Base-by-base conservation (phyloP, 805 yeast genomes). In the Crinitomyces ghanaensis region DNA sequence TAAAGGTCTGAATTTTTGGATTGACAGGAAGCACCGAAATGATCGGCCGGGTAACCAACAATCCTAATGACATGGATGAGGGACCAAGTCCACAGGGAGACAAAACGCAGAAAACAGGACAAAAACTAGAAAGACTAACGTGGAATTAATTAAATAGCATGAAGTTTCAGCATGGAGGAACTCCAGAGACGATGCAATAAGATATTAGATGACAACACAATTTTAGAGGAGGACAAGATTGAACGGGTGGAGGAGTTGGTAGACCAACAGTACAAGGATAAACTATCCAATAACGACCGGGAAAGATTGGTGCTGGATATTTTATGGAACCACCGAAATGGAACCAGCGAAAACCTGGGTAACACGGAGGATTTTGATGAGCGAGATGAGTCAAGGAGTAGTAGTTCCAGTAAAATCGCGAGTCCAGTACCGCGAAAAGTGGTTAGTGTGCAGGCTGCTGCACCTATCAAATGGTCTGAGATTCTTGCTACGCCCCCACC, bases 291-390 rank as follows among this genome's bases (percentile, higher is more conserved):
- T 2, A 43, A 44, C 12, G 57, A 54, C 16, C 34, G 45, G 4
- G 67, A 63, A 35, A 45, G 59, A 33, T 41, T 57, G 12, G 60
- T 60, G 11, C 47, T 63, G 44, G 66, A 59, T 33, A 55, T 63
- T 7, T 38, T 63, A 36, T 59, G 66, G 65, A 53, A 47, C 19
- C 67, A 63, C 34, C 52, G 58, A 24, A 63, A 58, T 2, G 41
- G 50, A 4, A 45, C 41, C 18, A 28, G n/a, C n/a, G n/a, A n/a
- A n/a, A n/a, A n/a, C n/a, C n/a, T n/a, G n/a, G 14, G 9, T 26
- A 7, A 28, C 23, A 28, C 41, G 35, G 20, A 29, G 29, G 15
- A 20, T 23, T 7, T 26, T 26, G 31, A 34, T 30, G 3, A 37
- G 35, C 11, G 33, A 37, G 18, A 23, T 26, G 15, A 30, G n/a